Conservation (phyloP, 2,329 filamentous ascomycete genomes). For the Penicillium palitans region DNA sequence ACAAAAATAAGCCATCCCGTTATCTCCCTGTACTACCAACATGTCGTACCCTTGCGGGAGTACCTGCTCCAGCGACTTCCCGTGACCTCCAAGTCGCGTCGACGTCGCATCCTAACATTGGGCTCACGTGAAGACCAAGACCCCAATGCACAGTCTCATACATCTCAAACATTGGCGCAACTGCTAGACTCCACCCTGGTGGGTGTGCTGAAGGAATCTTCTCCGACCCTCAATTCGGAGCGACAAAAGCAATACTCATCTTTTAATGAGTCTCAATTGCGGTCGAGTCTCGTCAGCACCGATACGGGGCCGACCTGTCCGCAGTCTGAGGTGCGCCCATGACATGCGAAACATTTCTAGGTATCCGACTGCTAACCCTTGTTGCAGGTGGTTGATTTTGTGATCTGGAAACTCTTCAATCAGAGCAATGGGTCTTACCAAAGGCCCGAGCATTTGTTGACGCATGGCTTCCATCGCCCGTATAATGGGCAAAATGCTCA, state of each 20-base stretch:
- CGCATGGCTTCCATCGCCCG: constrained; percentile 71
- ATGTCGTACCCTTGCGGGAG: constrained; percentile 66
- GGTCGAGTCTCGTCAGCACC: constrained; percentile 36
- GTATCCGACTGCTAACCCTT: constrained; percentile 6
- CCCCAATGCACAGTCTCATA: constrained; percentile 4
- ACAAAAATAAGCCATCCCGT: constrained; percentile 56
- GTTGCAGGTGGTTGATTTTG: constrained; percentile 70
- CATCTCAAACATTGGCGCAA: constrained; percentile 43
- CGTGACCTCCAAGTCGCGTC: constrained; percentile 59
- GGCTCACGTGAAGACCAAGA: constrained; percentile 5
- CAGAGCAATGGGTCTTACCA: constrained; percentile 48
- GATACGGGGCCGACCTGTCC: constrained; percentile 49
- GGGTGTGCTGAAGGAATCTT: constrained; percentile 49
- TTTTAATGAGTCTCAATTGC: constrained; percentile 63
- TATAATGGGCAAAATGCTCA: constrained; percentile 35
- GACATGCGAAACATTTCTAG: constrained; percentile 3
- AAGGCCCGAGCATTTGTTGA: constrained; percentile 72
- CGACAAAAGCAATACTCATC: constrained; percentile 58
- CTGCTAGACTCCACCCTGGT: constrained; percentile 72
- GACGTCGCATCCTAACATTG: constrained; percentile 46
- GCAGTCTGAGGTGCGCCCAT: constrained; percentile 62
- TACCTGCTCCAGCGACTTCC: constrained; percentile 69
- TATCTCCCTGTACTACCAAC: constrained; percentile 66
- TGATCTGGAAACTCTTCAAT: constrained; percentile 74
- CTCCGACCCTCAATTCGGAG: constrained; percentile 31